These are phyloP conservation scores for Rhinocladiella mackenziei DNA, from an alignment of 2,329 filamentous ascomycete genomes.

Conservation along the genomic window DNA sequence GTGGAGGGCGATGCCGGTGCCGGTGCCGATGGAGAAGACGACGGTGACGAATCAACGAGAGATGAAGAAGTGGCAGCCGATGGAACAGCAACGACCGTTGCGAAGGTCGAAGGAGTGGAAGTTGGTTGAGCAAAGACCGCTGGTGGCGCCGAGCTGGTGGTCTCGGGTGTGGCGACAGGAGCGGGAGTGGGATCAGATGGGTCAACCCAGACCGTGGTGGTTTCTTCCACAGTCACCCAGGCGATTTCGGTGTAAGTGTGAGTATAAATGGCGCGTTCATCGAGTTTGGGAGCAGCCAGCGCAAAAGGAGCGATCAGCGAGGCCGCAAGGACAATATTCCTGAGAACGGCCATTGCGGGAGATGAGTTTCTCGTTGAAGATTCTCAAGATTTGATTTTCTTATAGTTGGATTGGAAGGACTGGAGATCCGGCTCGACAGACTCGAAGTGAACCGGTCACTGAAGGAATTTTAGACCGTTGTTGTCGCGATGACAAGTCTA, in stretches of 20 bases:
- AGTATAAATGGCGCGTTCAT: constrained; percentile 16
- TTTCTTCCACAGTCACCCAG: constrained; percentile 26
- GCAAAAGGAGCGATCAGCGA: constrained; percentile 24
- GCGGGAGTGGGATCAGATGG: constrained; percentile 1
- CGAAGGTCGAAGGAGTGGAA: constrained; percentile 12
- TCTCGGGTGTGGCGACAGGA: neutral
- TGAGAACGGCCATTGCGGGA: constrained; percentile 26
- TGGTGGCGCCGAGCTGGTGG: constrained; percentile 1
- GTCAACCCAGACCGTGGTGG: constrained; percentile 28
- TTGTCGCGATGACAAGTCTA: constrained; percentile 25
- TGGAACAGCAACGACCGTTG: constrained; percentile 12
- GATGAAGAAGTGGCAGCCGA: constrained; percentile 3
- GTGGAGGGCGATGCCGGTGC: constrained; percentile 7
- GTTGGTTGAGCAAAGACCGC: constrained; percentile 13
- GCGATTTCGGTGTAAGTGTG: constrained; percentile 25
- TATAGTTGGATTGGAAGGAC: constrained; percentile 9
- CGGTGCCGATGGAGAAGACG: neutral
- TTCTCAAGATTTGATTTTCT: neutral
- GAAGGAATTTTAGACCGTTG: constrained; percentile 10
- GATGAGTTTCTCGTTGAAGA: neutral
- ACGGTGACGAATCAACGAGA: neutral
- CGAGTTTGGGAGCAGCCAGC: constrained; percentile 20
- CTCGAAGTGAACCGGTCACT: constrained; percentile 9
- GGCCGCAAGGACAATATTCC: constrained; percentile 26
- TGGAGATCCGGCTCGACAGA: constrained; percentile 27